A percentile compares a stretch with the other conserved stretches of the same genome.
Conservation (phyloP, 345 rosid species). For the Citrus maxima region DNA sequence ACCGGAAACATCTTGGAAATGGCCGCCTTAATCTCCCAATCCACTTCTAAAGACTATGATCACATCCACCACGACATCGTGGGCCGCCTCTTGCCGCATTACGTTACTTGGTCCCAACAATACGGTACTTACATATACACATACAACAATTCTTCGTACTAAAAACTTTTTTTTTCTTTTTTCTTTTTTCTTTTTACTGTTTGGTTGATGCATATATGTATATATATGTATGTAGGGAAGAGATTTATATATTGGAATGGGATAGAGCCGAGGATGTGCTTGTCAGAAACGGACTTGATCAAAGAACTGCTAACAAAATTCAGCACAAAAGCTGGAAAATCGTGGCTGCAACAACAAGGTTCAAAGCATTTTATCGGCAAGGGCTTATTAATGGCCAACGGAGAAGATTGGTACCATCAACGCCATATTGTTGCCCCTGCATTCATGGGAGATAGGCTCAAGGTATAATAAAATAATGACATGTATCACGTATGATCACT, state of each 20-base stretch:
- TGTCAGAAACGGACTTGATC: slow-evolving; percentile 74
- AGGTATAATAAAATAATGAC: slow-evolving; percentile 26
- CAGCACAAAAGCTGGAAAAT: slow-evolving; percentile 69
- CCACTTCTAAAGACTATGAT: slow-evolving; percentile 61
- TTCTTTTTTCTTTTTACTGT: neutral
- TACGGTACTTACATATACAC: slow-evolving; percentile 39
- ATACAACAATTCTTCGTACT: no score
- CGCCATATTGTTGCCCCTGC: slow-evolving; percentile 56
- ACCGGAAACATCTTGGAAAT: slow-evolving; percentile 80
- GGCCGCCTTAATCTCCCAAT: slow-evolving; percentile 51
- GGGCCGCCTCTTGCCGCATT: slow-evolving; percentile 82
- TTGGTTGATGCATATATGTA: no score
- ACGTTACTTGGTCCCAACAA: slow-evolving; percentile 67
- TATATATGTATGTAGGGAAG: slow-evolving; percentile 43
- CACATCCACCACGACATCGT: slow-evolving; percentile 68
- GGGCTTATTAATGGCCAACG: slow-evolving; percentile 80
- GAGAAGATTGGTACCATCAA: slow-evolving; percentile 61
- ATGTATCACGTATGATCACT: neutral
- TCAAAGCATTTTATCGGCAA: slow-evolving; percentile 78
- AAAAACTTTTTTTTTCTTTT: no score
- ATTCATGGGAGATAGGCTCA: slow-evolving; percentile 59
- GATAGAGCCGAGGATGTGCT: slow-evolving; percentile 79
- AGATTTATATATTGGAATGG: slow-evolving; percentile 89
- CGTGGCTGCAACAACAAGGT: slow-evolving; percentile 94
- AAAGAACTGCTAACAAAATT: slow-evolving; percentile 68